Evolutionary conservation across 2,329 filamentous ascomycete genomes (phyloP).

Genomic region (Talaromyces sp.): DNA sequence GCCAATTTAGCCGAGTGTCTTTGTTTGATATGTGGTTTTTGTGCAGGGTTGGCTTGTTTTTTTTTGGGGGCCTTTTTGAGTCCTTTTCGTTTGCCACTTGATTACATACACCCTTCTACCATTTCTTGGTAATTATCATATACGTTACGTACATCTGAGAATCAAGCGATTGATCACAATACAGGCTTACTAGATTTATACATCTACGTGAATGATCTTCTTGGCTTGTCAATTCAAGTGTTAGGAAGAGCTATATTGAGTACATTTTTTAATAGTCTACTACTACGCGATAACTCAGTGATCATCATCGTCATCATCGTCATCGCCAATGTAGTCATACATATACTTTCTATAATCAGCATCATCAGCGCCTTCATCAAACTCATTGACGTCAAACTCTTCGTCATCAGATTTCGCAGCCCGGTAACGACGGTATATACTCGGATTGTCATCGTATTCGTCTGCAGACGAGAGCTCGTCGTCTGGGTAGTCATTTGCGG

Average conservation of each 20-base stretch:
- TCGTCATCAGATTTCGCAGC: slow-evolving; percentile 43
- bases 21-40: neutral
- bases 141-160: neutral
- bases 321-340: slow-evolving; percentile 7
- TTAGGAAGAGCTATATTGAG: no score
- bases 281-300: neutral
- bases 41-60: neutral
- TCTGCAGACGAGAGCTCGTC: slow-evolving; percentile 49
- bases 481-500: slow-evolving; percentile 50
- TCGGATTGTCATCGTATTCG: slow-evolving; percentile 39
- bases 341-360: slow-evolving; percentile 12
- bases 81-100: neutral
- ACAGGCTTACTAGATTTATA: neutral
- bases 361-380: slow-evolving; percentile 22
- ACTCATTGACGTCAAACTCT: slow-evolving; percentile 41
- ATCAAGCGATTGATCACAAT: neutral
- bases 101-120: neutral
- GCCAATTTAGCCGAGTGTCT: neutral
- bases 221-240: no score
- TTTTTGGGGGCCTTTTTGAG: neutral
- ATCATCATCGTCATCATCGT: slow-evolving; percentile 1
- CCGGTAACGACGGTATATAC: slow-evolving; percentile 41
- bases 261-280: no score
- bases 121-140: neutral
- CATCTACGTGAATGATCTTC: no score